phyloP scores from a whole-genome alignment of 2,329 filamentous ascomycete genomes.

The Botrytis paeoniae region DNA sequence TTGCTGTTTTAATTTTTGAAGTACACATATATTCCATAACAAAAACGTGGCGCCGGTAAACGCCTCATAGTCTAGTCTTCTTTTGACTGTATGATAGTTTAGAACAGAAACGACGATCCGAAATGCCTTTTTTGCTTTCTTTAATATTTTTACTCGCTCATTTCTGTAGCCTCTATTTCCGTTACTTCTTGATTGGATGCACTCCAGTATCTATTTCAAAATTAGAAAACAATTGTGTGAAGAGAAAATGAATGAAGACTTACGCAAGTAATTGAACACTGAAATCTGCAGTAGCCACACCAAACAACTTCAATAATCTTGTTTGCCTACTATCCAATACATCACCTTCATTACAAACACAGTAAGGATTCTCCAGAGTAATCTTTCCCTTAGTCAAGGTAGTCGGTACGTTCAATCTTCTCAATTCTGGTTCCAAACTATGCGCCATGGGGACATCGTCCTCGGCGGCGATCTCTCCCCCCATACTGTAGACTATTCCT shows the following conservation, averaged over 20 bases:
- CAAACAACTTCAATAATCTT: conserved; percentile 88
- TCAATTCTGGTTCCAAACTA: conserved; percentile 84
- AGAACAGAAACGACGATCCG: conserved; percentile 16
- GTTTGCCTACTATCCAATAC: conserved; percentile 88
- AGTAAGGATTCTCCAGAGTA: conserved; percentile 54
- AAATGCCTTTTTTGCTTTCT: conserved; percentile 24
- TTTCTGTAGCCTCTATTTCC: conserved; percentile 49
- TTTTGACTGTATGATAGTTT: conserved; percentile 37
- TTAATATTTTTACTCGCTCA: conserved; percentile 37
- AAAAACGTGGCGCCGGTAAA: conserved; percentile 37
- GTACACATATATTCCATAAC: conserved; percentile 20
- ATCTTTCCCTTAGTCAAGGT: conserved; percentile 86
- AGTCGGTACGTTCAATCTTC: conserved; percentile 86
- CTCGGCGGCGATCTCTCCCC: conserved; percentile 73
- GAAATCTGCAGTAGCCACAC: conserved; percentile 88
- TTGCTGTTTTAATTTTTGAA: conserved; percentile 33
- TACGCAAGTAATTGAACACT: conserved; percentile 74
- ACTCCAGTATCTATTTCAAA: conserved; percentile 55
- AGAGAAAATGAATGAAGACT: conserved; percentile 33
- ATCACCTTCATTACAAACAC: conserved; percentile 79
- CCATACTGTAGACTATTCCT: conserved; percentile 77
- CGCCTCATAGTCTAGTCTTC: conserved; percentile 31
- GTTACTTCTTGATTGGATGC: conserved; percentile 58
- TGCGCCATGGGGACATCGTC: conserved; percentile 86
- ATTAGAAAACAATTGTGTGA: conserved; percentile 23